Percentiles rank a stretch among this genome's conserved stretches.
phyloP scores from a whole-genome alignment of 805 yeast genomes.

The Starmerella davenportii region DNA sequence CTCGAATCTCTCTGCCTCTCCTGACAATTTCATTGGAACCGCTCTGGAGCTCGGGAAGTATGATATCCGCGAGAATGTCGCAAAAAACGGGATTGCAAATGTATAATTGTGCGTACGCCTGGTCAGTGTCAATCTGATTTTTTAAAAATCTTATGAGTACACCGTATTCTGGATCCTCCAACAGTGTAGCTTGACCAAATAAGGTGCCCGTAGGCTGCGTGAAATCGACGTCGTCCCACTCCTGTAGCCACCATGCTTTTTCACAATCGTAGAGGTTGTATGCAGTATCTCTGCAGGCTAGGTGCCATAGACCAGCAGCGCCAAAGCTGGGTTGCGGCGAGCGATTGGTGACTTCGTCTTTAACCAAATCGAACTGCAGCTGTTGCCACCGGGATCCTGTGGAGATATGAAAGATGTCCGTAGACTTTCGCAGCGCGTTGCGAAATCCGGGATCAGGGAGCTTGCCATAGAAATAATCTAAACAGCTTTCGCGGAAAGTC shows the following conservation, averaged over 20 bases:
- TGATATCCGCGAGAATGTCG: background rate
- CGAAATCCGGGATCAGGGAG: background rate
- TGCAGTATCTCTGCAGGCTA: slow-evolving; percentile 3
- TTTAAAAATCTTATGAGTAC: background rate
- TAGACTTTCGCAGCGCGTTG: background rate
- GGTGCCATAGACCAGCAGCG: slow-evolving; percentile 9
- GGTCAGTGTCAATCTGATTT: background rate
- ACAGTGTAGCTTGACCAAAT: background rate
- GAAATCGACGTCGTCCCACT: slow-evolving; percentile 37
- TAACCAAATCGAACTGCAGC: slow-evolving; percentile 5
- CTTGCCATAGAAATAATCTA: background rate
- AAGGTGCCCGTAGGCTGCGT: background rate
- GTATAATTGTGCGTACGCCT: background rate
- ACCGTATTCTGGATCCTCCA: background rate
- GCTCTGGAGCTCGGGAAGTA: background rate
- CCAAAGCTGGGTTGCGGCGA: background rate
- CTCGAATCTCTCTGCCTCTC: slow-evolving; percentile 13
- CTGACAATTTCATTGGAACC: background rate
- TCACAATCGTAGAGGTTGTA: slow-evolving; percentile 6
- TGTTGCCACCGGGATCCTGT: slow-evolving; percentile 2
- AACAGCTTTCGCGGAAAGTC: background rate
- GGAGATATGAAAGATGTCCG: background rate
- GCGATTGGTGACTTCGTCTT: slow-evolving; percentile 1
- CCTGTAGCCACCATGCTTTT: slow-evolving; percentile 50
- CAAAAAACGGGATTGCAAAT: background rate